Conservation (phyloP, 2,329 filamentous ascomycete genomes). For the Trichoderma asperellum region DNA sequence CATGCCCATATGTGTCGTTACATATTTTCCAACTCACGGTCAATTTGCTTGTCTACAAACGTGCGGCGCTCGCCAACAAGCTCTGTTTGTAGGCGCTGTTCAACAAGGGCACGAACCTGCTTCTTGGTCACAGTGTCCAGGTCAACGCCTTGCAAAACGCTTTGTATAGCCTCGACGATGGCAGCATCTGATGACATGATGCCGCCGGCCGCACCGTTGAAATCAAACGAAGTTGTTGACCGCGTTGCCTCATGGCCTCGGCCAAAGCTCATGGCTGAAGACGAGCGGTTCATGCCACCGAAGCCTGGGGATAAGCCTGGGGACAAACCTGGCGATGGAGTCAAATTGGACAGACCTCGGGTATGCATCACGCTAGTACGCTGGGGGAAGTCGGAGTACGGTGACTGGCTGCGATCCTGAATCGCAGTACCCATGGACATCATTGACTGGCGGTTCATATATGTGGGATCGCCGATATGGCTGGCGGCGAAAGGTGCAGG, state of each 20-base stretch:
- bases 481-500: conserved; percentile 67
- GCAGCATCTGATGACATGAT: conserved; percentile 75
- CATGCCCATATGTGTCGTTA: conserved; percentile 56
- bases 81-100: conserved; percentile 90
- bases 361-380: conserved; percentile 67
- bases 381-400: conserved; percentile 60
- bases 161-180: conserved; percentile 83
- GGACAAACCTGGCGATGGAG: conserved; percentile 42
- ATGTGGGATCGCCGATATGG: conserved; percentile 54
- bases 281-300: conserved; percentile 44
- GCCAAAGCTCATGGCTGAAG: conserved; percentile 54
- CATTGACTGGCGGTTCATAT: conserved; percentile 69
- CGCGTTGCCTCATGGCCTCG: conserved; percentile 51
- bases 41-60: conserved; percentile 92
- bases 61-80: conserved; percentile 81
- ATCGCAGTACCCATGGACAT: conserved; percentile 64
- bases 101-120: conserved; percentile 86
- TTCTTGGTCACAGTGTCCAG: conserved; percentile 99
- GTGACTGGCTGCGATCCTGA: conserved; percentile 56
- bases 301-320: conserved; percentile 33
- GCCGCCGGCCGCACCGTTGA: conserved; percentile 53
- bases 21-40: conserved; percentile 92
- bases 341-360: conserved; percentile 53
- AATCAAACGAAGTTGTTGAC: conserved; percentile 61
- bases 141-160: conserved; percentile 84